These are phyloP conservation scores for Hyaloscypha bicolor DNA, from an alignment of 495 filamentous ascomycete species.

Conservation along the genomic window DNA sequence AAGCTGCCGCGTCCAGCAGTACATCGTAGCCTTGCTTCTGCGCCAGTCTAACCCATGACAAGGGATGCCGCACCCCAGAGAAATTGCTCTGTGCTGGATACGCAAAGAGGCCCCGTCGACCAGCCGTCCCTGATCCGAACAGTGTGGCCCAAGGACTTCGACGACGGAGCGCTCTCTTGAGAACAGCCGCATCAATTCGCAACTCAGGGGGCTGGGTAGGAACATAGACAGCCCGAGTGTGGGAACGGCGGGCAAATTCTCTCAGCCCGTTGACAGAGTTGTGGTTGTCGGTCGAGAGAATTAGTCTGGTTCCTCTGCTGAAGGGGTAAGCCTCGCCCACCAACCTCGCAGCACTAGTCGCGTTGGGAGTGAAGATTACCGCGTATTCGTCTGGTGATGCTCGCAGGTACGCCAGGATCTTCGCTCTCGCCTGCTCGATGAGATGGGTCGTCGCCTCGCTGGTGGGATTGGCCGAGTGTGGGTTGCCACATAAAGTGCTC, in stretches of 20 bases:
- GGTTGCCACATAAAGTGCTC: constrained; percentile 56
- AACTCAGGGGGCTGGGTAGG: constrained; percentile 10
- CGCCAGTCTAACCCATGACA: constrained; percentile 49
- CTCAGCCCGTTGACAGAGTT: constrained; percentile 41
- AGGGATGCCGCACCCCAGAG: constrained; percentile 58
- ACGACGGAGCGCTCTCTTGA: constrained; percentile 21
- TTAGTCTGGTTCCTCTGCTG: constrained; percentile 13
- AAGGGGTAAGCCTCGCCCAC: constrained; percentile 52
- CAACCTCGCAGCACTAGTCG: constrained; percentile 59
- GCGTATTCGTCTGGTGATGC: constrained; percentile 59
- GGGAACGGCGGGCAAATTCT: constrained; percentile 30
- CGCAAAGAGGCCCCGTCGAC: constrained; percentile 47
- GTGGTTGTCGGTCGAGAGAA: constrained; percentile 41
- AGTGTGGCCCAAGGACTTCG: background rate
- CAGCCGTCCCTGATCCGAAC: constrained; percentile 3
- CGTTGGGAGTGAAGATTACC: constrained; percentile 64
- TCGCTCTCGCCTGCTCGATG: constrained; percentile 47
- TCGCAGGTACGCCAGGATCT: constrained; percentile 55
- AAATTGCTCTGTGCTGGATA: constrained; percentile 69
- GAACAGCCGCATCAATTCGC: constrained; percentile 10
- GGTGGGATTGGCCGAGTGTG: constrained; percentile 57
- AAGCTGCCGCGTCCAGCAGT: constrained; percentile 61
- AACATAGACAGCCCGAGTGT: constrained; percentile 28
- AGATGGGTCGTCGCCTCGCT: constrained; percentile 46
- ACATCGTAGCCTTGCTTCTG: constrained; percentile 48